Evolutionary conservation across 805 yeast genomes (phyloP), one percentile per base, ranked within the genome.

Genomic region (Myxozyma monticola): DNA sequence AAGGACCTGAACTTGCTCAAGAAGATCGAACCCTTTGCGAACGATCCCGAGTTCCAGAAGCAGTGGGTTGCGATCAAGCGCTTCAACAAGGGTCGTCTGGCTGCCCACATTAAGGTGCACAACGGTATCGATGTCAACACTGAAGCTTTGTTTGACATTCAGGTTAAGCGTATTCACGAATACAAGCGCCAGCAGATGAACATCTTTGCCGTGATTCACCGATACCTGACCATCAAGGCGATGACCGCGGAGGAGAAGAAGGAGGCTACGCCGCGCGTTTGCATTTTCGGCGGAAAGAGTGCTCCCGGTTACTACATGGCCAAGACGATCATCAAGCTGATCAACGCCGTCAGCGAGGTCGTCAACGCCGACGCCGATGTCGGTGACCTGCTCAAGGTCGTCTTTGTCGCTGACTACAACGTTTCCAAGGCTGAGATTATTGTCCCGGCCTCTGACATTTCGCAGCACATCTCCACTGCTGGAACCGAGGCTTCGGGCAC

Each of bases 251-350:
- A 78, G 48, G 84, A 88, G 69, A 75, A 85, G 63, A 62, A 68
- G 56, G 77, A 79, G 63, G 81, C 77, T 67, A 77, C 80, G 51
- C 83, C 96, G 52, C 86, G 84, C 65, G 93, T 86, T 49, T 77
- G 82, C 37, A 78, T 89, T 54, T 82, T 90, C 68, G 97, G 97
- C 60, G 97, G 97, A 66, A 89, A 90, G 71, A 85, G 95, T 52
- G 97, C 97, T 9, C 97, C 97, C n/a, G 97, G 97, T 59, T 89
- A 89, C 69, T 89, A 87, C 72, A 87, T 89, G 81, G 97, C 97
- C 52, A 89, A 89, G 71, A 79, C 85, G 51, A 86, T 89, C 64
- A 90, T 89, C 66, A 88, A 88, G 69, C 76, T 89, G 68, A 79
- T 89, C 65, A 89, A 86, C 68, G 71, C 85, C 46, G 96, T 88